Evolutionary conservation across 2,329 filamentous ascomycete genomes (phyloP).

Genomic region (Huntiella decipiens): DNA sequence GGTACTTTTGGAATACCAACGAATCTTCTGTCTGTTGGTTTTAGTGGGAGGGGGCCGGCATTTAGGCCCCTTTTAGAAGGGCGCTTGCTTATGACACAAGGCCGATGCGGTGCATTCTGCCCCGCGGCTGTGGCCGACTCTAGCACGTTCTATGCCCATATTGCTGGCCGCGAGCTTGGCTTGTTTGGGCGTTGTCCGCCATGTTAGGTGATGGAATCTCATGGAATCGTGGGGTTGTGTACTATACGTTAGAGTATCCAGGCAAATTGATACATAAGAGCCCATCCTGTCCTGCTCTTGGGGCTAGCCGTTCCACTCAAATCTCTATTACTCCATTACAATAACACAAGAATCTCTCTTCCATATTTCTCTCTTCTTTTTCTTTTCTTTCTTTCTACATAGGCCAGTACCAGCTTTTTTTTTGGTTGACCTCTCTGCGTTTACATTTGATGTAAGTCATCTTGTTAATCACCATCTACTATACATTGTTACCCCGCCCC

Average conservation of each 20-base stretch:
- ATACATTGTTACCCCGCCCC: too few species aligned
- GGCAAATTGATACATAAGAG: too few species aligned
- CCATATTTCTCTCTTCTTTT: constrained; percentile 7
- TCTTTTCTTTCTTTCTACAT: constrained; percentile 9
- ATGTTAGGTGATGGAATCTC: constrained; percentile 13
- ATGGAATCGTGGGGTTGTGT: constrained; percentile 11
- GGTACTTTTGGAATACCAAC: constrained; percentile 5
- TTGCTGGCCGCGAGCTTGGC: too few species aligned
- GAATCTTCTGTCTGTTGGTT: constrained; percentile 5
- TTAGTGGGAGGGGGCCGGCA: too few species aligned
- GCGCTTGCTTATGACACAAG: too few species aligned
- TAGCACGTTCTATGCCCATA: too few species aligned
- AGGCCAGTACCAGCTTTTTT: constrained; percentile 6
- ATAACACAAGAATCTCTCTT: constrained; percentile 3
- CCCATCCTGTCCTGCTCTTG: constrained; percentile 2
- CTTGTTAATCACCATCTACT: not conserved
- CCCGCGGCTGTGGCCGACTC: too few species aligned
- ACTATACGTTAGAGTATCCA: too few species aligned
- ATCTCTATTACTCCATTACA: constrained; percentile 5
- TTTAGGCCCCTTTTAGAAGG: too few species aligned
- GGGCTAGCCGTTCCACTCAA: not conserved
- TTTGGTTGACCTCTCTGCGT: constrained; percentile 10
- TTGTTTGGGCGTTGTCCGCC: not conserved
- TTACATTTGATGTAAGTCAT: constrained; percentile 12
- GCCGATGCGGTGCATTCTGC: not conserved